Percentiles rank a stretch among this genome's conserved stretches.
These are phyloP conservation scores for Colletotrichum musicola DNA, from an alignment of 2,329 filamentous ascomycete genomes.

Conservation along the genomic window DNA sequence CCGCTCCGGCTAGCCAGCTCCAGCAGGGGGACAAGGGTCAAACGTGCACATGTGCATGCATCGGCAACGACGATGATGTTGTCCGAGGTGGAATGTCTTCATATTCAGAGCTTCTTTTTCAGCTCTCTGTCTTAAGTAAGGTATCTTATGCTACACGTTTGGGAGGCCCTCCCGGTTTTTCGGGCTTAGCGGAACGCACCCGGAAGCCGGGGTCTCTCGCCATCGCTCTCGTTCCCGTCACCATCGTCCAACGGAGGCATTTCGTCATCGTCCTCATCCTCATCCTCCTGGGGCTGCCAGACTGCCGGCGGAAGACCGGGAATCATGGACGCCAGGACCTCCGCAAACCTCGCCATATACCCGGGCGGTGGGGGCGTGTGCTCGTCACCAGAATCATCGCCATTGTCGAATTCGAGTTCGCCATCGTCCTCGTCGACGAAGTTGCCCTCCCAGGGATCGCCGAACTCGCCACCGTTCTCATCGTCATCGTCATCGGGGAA, in stretches of 20 bases:
- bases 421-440: conserved; percentile 36
- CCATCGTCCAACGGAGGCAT: conserved; percentile 41
- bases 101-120: background rate
- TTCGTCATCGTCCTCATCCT: conserved; percentile 14
- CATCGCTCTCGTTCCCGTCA: conserved; percentile 31
- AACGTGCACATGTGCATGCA: background rate
- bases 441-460: conserved; percentile 36
- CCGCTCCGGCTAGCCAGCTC: conserved; percentile 14
- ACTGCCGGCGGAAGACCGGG: conserved; percentile 26
- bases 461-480: conserved; percentile 6
- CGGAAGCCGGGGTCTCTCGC: conserved; percentile 13
- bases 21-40: conserved; percentile 5
- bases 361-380: conserved; percentile 20
- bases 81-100: background rate
- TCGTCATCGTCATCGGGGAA: conserved; percentile 39
- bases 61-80: background rate
- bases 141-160: background rate
- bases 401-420: conserved; percentile 22
- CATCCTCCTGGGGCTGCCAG: background rate
- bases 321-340: conserved; percentile 26
- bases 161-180: background rate
- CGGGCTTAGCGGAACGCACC: conserved; percentile 1
- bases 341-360: conserved; percentile 28
- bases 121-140: background rate
- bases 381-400: background rate